Conservation (phyloP, 2,329 filamentous ascomycete species). For the Myriosclerotinia scirpicola region DNA sequence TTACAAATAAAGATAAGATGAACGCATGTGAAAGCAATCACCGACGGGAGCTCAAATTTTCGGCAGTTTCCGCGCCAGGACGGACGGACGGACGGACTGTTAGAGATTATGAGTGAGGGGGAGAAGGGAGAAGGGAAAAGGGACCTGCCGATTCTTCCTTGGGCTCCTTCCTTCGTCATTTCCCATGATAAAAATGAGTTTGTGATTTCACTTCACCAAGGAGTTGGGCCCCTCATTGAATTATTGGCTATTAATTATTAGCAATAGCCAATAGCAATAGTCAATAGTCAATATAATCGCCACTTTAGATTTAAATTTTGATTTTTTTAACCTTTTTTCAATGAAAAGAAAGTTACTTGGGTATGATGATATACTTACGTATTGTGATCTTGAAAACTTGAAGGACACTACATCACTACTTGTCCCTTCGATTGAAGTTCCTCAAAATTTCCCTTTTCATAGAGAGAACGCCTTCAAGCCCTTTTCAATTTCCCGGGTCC, state of each 20-base stretch:
- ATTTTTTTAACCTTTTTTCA: not conserved
- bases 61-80: not conserved
- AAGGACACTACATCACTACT: not conserved
- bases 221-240: not conserved
- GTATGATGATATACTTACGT: too few species aligned
- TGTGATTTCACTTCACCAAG: too few species aligned
- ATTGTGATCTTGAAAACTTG: not conserved
- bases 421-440: too few species aligned
- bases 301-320: not conserved
- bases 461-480: not conserved
- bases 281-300: not conserved
- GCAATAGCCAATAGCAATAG: not conserved
- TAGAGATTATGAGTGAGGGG: conserved; percentile 2
- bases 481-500: conserved; percentile 1
- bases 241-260: conserved; percentile 19
- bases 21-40: conserved; percentile 4
- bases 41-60: not conserved
- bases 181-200: not conserved
- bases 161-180: too few species aligned
- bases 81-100: not conserved
- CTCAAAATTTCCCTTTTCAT: too few species aligned
- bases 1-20: conserved; percentile 4
- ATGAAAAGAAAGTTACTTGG: not conserved
- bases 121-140: not conserved
- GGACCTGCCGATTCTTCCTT: conserved; percentile 1